phyloP scores from a whole-genome alignment of 306 rosid genomes.

The Urtica urens region DNA sequence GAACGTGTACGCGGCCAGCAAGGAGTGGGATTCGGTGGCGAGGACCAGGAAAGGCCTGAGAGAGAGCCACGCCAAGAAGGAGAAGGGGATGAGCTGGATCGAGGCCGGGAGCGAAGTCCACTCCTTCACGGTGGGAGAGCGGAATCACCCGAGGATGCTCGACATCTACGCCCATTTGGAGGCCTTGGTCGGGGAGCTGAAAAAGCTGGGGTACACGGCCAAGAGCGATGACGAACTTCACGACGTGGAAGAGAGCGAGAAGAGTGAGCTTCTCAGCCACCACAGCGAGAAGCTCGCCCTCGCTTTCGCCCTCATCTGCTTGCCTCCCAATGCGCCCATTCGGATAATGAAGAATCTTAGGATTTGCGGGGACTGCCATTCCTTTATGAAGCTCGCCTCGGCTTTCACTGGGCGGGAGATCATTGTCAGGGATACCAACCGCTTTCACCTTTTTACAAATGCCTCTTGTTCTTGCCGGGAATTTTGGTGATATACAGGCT shows the following conservation, averaged over 20 bases:
- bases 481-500: slow-evolving; percentile 45
- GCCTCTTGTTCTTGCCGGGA: slow-evolving; percentile 59
- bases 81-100: slow-evolving; percentile 79
- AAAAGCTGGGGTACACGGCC: slow-evolving; percentile 42
- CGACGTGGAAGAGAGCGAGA: slow-evolving; percentile 50
- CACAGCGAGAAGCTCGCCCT: slow-evolving; percentile 85
- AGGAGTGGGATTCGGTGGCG: slow-evolving; percentile 75
- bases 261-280: slow-evolving; percentile 58
- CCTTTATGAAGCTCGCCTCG: slow-evolving; percentile 62
- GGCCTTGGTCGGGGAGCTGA: slow-evolving; percentile 43
- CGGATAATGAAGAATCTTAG: slow-evolving; percentile 88
- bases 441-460: slow-evolving; percentile 63
- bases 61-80: slow-evolving; percentile 62
- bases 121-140: slow-evolving; percentile 68
- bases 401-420: slow-evolving; percentile 39
- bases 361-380: slow-evolving; percentile 87
- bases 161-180: slow-evolving; percentile 51
- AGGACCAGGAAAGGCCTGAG: slow-evolving; percentile 53
- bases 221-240: slow-evolving; percentile 59
- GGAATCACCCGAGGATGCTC: slow-evolving; percentile 42
- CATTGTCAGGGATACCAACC: slow-evolving; percentile 65
- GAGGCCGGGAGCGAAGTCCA: slow-evolving; percentile 62
- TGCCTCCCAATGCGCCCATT: slow-evolving; percentile 50
- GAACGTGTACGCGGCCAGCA: slow-evolving; percentile 56
- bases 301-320: slow-evolving; percentile 59